Conservation (phyloP, 2,329 filamentous ascomycete genomes). For the Botrytis paeoniae region DNA sequence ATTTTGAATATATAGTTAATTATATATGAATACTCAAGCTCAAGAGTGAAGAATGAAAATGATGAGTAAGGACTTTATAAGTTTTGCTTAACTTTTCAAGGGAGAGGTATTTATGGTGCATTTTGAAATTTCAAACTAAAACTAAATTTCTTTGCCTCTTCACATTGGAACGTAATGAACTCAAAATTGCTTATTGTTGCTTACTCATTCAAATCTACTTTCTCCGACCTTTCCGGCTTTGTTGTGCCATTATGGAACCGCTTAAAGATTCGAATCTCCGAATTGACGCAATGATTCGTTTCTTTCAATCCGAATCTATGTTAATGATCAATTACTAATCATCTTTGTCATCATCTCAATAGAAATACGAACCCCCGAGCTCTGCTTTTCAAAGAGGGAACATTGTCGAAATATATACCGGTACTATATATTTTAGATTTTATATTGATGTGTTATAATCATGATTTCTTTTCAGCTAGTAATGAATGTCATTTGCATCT, state of each 20-base stretch:
- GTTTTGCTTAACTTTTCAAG: not conserved
- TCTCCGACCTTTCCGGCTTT: conserved; percentile 15
- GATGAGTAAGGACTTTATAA: conserved; percentile 14
- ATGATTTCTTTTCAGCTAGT: too few species aligned
- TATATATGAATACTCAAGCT: not conserved
- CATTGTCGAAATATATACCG: too few species aligned
- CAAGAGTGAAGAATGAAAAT: not conserved
- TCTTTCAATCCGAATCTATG: not conserved
- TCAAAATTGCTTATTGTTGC: conserved; percentile 7
- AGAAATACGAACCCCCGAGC: too few species aligned
- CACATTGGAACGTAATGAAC: not conserved
- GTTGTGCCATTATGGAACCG: not conserved
- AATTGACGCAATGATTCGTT: conserved; percentile 6
- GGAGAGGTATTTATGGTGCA: not conserved
- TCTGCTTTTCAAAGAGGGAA: too few species aligned
- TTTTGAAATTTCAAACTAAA: not conserved
- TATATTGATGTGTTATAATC: too few species aligned
- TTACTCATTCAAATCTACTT: not conserved
- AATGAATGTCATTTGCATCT: too few species aligned
- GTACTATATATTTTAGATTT: too few species aligned
- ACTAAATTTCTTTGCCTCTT: conserved; percentile 9
- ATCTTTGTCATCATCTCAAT: not conserved
- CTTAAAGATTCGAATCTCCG: not conserved
- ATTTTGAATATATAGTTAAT: not conserved
- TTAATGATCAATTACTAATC: not conserved